Percentiles rank a stretch among this genome's conserved stretches.
Evolutionary conservation across 192 early-diverging fungal genomes (phyloP).

Genomic region (Backusella liffmaniae): DNA sequence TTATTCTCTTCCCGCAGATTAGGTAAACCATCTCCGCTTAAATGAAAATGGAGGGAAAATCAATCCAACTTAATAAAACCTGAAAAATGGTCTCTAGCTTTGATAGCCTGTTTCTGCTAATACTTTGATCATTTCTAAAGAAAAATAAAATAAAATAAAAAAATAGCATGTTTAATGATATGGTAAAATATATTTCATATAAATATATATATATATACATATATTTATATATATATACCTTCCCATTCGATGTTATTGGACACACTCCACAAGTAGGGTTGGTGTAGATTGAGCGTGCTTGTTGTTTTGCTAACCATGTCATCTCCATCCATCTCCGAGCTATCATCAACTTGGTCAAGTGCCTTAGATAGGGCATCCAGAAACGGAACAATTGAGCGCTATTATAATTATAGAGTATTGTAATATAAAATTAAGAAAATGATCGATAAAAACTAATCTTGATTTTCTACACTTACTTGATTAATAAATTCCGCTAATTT

Average conservation of each 20-base stretch:
- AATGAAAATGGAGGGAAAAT: neutral
- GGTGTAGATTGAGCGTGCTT: neutral
- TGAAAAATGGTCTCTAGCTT: neutral
- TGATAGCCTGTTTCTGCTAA: constrained; percentile 7
- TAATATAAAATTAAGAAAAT: neutral
- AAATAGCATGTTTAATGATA: neutral
- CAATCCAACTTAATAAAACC: neutral
- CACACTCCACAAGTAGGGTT: neutral
- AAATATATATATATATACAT: neutral
- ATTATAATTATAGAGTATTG: neutral
- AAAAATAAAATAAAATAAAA: neutral
- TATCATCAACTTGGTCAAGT: neutral
- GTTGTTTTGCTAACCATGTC: neutral
- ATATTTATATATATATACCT: too few relatives aligned
- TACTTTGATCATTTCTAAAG: constrained; percentile 9
- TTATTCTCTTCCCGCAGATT: neutral
- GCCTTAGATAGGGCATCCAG: neutral
- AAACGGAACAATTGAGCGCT: constrained; percentile 8
- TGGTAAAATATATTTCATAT: neutral
- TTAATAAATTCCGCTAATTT: constrained; percentile 7
- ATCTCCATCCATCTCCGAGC: neutral
- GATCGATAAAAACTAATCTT: neutral
- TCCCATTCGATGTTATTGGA: constrained; percentile 13
- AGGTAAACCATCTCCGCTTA: neutral
- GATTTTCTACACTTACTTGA: neutral